A percentile compares a stretch with the other conserved stretches of the same genome.
These are phyloP conservation scores for Diatrype stigma DNA, from an alignment of 2,329 filamentous ascomycete genomes.

Conservation along the genomic window DNA sequence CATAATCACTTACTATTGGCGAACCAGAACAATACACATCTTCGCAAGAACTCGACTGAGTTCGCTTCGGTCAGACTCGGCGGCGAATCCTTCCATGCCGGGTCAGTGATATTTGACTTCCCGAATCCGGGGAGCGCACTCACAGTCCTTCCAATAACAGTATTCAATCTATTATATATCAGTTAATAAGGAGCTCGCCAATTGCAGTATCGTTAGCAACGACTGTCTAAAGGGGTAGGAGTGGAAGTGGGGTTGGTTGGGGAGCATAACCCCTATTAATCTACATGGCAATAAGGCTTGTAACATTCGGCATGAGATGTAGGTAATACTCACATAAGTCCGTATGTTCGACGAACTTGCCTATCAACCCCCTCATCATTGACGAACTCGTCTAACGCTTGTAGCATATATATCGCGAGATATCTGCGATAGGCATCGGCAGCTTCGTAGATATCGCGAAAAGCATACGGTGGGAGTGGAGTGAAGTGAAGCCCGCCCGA, in stretches of 20 bases:
- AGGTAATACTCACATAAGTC: no score
- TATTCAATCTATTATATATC: no score
- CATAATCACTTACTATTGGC: conserved; percentile 36
- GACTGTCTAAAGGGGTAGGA: no score
- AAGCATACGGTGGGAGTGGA: conserved; percentile 35
- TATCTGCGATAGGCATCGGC: conserved; percentile 32
- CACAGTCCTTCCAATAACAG: no score
- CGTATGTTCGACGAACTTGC: no score
- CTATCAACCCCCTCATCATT: conserved; percentile 11
- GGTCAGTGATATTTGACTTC: not conserved
- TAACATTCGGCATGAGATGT: no score
- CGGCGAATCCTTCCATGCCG: conserved; percentile 21
- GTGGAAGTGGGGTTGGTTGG: no score
- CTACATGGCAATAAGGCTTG: no score
- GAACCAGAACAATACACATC: conserved; percentile 43
- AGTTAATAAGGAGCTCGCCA: no score
- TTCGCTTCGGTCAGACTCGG: conserved; percentile 19
- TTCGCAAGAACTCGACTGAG: conserved; percentile 31
- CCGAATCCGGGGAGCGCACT: no score
- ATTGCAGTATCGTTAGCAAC: no score
- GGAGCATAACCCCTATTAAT: no score
- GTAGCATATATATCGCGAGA: conserved; percentile 25
- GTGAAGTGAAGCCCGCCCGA: conserved; percentile 23
- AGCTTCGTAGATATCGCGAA: conserved; percentile 33
- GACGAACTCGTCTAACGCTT: conserved; percentile 26